A percentile compares a stretch with the other conserved stretches of the same genome.
phyloP scores from a whole-genome alignment of 495 filamentous ascomycete species.

The Eremomyces bilateralis region DNA sequence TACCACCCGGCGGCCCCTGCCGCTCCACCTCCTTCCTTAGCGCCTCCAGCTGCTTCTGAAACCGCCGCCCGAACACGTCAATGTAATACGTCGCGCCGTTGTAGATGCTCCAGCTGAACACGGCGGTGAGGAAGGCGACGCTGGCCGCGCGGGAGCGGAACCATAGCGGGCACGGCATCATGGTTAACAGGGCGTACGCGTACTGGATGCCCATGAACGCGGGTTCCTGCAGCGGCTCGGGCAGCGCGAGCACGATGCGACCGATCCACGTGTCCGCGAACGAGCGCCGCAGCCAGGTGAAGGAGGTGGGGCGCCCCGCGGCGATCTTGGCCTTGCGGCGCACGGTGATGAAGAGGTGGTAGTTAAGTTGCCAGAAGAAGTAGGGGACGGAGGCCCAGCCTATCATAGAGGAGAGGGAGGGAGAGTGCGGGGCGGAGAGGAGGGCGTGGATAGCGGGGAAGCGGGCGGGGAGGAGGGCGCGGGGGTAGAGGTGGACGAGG shows the following conservation, averaged over 20 bases:
- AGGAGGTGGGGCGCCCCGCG: conserved; percentile 84
- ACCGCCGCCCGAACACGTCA: conserved; percentile 86
- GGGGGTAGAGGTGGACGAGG: conserved; percentile 59
- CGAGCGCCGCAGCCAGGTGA: conserved; percentile 85
- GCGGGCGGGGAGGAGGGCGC: conserved; percentile 37
- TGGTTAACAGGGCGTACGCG: conserved; percentile 67
- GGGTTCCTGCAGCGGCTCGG: conserved; percentile 53
- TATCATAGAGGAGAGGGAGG: conserved; percentile 72
- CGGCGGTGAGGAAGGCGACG: conserved; percentile 45
- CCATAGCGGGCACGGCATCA: conserved; percentile 88
- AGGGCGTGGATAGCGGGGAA: conserved; percentile 78
- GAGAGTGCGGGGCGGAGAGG: conserved; percentile 54
- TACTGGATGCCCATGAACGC: conserved; percentile 97
- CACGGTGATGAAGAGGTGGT: conserved; percentile 87
- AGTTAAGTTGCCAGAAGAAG: conserved; percentile 70
- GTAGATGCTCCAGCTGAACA: conserved; percentile 82
- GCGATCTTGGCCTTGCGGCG: conserved; percentile 84
- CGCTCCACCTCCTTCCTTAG: conserved; percentile 75
- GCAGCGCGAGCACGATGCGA: conserved; percentile 57
- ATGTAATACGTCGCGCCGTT: conserved; percentile 96
- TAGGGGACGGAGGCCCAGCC: conserved; percentile 87
- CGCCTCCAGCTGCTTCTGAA: conserved; percentile 87
- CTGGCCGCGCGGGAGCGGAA: conserved; percentile 77
- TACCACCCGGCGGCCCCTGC: no score
- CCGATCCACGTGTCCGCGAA: conserved; percentile 81